Evolutionary conservation across 2,329 filamentous ascomycete genomes (phyloP).

Genomic region (Dothiorella sarmentorum): DNA sequence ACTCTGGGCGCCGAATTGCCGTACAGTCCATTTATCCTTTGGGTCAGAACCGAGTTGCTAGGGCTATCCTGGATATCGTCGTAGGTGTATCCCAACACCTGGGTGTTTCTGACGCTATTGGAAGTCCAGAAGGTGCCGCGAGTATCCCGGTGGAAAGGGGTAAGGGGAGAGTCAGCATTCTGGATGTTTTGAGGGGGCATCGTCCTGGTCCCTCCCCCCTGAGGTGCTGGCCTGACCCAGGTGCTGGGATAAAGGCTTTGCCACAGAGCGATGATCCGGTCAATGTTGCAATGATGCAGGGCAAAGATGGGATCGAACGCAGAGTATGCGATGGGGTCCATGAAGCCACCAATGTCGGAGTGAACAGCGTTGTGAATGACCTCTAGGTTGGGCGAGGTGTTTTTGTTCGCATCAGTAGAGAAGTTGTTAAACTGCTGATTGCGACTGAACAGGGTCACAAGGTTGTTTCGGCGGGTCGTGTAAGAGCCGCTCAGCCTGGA

Average conservation of each 20-base stretch:
- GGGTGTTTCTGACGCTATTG: conserved; percentile 27
- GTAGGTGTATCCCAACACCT: conserved; percentile 34
- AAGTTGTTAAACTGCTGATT: conserved; percentile 19
- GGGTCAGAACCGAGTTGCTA: conserved; percentile 15
- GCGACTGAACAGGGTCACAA: conserved; percentile 22
- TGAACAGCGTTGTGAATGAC: conserved; percentile 31
- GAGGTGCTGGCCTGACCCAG: conserved; percentile 55
- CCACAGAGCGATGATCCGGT: conserved; percentile 66
- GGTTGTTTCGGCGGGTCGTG: conserved; percentile 17
- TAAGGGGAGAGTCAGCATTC: conserved; percentile 47
- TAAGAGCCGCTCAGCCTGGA: conserved; percentile 16
- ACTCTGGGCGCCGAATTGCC: neutral
- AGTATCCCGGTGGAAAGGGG: conserved; percentile 29
- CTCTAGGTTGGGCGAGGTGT: conserved; percentile 16
- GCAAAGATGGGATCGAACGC: conserved; percentile 68
- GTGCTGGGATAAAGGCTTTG: conserved; percentile 67
- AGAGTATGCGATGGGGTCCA: conserved; percentile 68
- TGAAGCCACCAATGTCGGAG: conserved; percentile 28
- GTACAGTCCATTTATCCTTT: neutral
- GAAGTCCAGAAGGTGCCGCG: conserved; percentile 32
- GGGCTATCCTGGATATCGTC: conserved; percentile 30
- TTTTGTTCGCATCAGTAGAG: conserved; percentile 20
- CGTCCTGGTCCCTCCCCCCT: conserved; percentile 35
- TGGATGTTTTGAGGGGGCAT: conserved; percentile 44
- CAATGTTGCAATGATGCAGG: conserved; percentile 36